A percentile compares a stretch with the other conserved stretches of the same genome.
These are phyloP conservation scores for Aspergillus sp. DNA, from an alignment of 2,329 filamentous ascomycete species.

Conservation along the genomic window DNA sequence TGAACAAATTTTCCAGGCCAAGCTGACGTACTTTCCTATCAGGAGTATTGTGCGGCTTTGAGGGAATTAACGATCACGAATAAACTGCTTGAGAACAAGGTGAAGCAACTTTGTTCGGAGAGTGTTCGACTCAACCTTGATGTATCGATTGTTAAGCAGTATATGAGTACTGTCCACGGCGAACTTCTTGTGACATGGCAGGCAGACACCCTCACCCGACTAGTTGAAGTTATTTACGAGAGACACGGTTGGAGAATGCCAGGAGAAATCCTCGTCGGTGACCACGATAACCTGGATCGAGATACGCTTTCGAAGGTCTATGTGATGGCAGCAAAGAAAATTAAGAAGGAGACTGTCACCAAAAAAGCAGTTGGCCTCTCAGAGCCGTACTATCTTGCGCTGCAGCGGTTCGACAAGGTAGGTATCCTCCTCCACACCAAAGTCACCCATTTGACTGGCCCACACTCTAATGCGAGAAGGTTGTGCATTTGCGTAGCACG, in stretches of 20 bases:
- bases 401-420: slow-evolving; percentile 32
- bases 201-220: slow-evolving; percentile 35
- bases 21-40: neutral
- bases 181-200: slow-evolving; percentile 35
- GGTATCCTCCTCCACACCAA: slow-evolving; percentile 6
- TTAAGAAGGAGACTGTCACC: slow-evolving; percentile 23
- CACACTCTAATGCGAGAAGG: slow-evolving; percentile 18
- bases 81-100: slow-evolving; percentile 24
- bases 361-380: slow-evolving; percentile 26
- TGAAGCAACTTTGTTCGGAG: slow-evolving; percentile 24
- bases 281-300: slow-evolving; percentile 16
- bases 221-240: slow-evolving; percentile 33
- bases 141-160: slow-evolving; percentile 24
- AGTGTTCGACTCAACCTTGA: slow-evolving; percentile 25
- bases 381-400: slow-evolving; percentile 24
- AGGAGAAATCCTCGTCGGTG: slow-evolving; percentile 19
- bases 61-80: slow-evolving; percentile 26
- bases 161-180: slow-evolving; percentile 25
- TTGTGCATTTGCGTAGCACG: slow-evolving; percentile 31
- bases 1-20: neutral
- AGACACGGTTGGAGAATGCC: slow-evolving; percentile 24
- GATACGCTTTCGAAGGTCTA: slow-evolving; percentile 26
- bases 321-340: slow-evolving; percentile 24
- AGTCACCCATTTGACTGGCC: neutral
- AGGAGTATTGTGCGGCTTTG: slow-evolving; percentile 23